Evolutionary conservation across 2,329 filamentous ascomycete species (phyloP).

Genomic region (Thyridium curvatum): DNA sequence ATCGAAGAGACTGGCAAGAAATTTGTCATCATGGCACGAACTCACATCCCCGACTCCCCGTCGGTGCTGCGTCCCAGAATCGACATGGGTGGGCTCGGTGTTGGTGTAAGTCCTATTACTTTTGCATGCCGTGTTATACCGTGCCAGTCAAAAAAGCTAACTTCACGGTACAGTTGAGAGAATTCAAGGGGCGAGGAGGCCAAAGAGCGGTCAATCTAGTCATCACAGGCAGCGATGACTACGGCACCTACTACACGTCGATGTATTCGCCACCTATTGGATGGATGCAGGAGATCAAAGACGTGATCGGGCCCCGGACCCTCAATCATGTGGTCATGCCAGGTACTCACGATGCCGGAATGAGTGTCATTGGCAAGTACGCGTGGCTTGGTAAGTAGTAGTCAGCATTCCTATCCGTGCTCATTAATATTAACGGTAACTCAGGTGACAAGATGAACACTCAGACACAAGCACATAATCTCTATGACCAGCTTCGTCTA

Average conservation of each 20-base stretch:
- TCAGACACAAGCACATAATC: constrained; percentile 35
- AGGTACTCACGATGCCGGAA: constrained; percentile 42
- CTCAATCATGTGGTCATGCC: constrained; percentile 40
- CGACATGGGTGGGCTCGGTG: constrained; percentile 19
- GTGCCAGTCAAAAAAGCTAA: no score
- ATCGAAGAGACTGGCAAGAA: constrained; percentile 20
- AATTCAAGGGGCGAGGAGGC: no score
- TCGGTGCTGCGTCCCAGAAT: constrained; percentile 22
- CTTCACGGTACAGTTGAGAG: no score
- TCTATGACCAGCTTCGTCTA: constrained; percentile 36
- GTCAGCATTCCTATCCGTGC: no score
- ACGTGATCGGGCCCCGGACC: constrained; percentile 26
- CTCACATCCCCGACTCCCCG: constrained; percentile 18
- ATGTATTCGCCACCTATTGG: constrained; percentile 16
- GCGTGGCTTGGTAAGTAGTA: constrained; percentile 25
- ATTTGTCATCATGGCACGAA: constrained; percentile 21
- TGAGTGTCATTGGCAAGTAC: constrained; percentile 32
- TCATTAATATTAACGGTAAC: no score
- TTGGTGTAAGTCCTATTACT: no score
- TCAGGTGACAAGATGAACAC: constrained; percentile 34
- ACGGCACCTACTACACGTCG: constrained; percentile 23
- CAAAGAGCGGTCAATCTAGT: constrained; percentile 26
- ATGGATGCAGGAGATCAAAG: constrained; percentile 25
- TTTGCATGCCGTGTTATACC: no score
- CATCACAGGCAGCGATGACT: constrained; percentile 24